phyloP scores from a whole-genome alignment of 2,329 filamentous ascomycete species.

The Pyrenophora teres region DNA sequence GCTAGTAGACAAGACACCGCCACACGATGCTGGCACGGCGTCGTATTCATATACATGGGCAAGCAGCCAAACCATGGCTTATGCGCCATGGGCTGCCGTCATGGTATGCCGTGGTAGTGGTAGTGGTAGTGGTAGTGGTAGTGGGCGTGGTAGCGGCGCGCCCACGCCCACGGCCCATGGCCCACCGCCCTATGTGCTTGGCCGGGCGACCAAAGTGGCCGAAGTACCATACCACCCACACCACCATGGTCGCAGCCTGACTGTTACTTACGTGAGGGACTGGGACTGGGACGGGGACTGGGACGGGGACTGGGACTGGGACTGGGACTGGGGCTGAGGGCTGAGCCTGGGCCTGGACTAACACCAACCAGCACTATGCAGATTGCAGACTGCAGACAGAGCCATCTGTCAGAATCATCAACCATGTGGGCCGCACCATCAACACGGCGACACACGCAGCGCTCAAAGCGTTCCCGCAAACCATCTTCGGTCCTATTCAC shows the following conservation, averaged over 20 bases:
- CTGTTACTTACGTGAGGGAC: too few species aligned
- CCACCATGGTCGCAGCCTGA: too few species aligned
- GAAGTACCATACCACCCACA: neutral
- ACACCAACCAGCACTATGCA: neutral
- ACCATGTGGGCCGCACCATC: constrained; percentile 1
- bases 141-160: too few species aligned
- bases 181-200: neutral
- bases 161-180: too few species aligned
- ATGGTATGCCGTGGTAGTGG: neutral
- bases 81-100: too few species aligned
- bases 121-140: too few species aligned
- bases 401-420: too few species aligned
- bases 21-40: neutral
- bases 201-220: neutral
- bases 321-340: neutral
- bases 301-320: neutral
- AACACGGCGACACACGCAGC: constrained; percentile 1
- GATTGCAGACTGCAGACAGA: too few species aligned
- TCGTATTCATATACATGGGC: neutral
- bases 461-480: constrained; percentile 2
- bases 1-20: neutral
- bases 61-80: neutral
- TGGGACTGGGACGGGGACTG: too few species aligned
- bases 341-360: neutral
- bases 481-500: neutral